These are phyloP conservation scores for Onygena corvina DNA, from an alignment of 2,329 filamentous ascomycete genomes.

Conservation along the genomic window DNA sequence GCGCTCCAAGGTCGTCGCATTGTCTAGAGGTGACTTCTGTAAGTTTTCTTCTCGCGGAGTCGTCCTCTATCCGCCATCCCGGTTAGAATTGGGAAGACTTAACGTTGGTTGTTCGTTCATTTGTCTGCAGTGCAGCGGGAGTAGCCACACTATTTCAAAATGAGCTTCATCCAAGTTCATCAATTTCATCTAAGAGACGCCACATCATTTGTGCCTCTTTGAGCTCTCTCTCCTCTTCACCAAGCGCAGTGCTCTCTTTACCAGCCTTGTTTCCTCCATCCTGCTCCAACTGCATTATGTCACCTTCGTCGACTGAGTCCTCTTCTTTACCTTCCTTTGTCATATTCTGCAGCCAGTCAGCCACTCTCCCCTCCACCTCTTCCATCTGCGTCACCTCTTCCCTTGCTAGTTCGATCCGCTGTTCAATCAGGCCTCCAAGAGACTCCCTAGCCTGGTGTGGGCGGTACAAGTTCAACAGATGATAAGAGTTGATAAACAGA, in stretches of 20 bases:
- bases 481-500: constrained; percentile 81
- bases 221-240: background rate
- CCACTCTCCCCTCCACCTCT: constrained; percentile 52
- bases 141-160: too few relatives aligned
- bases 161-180: constrained; percentile 9
- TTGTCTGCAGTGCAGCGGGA: too few relatives aligned
- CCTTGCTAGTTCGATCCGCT: constrained; percentile 59
- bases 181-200: constrained; percentile 29
- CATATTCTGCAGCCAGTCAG: background rate
- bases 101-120: too few relatives aligned
- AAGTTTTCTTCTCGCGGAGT: too few relatives aligned
- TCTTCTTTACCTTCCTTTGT: background rate
- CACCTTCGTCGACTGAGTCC: background rate
- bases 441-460: constrained; percentile 87
- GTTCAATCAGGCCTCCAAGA: constrained; percentile 76
- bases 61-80: background rate
- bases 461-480: constrained; percentile 85
- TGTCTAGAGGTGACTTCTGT: too few relatives aligned
- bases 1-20: too few relatives aligned
- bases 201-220: constrained; percentile 25
- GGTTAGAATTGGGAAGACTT: too few relatives aligned
- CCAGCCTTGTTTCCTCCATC: background rate
- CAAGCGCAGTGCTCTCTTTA: background rate
- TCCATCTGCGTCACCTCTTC: constrained; percentile 69
- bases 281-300: background rate